These are phyloP conservation scores for Fusarium nodosum DNA, from an alignment of 2,329 filamentous ascomycete species.

Conservation along the genomic window DNA sequence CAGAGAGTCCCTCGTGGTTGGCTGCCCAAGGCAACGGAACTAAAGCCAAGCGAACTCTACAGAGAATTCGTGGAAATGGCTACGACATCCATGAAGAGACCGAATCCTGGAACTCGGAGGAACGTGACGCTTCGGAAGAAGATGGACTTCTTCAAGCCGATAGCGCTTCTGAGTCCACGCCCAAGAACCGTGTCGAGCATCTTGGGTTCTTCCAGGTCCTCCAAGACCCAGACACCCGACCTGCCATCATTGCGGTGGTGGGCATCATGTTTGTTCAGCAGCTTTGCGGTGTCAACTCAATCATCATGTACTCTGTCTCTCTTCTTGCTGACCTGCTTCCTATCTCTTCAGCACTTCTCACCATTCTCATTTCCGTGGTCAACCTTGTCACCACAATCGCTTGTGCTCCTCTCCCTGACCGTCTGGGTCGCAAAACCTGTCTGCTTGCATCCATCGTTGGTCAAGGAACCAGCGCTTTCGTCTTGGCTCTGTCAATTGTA, in stretches of 20 bases:
- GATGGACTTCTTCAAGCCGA: constrained; percentile 71
- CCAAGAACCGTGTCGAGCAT: constrained; percentile 53
- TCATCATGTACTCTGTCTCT: constrained; percentile 98
- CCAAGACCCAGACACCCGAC: constrained; percentile 75
- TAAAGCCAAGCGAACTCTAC: constrained; percentile 76
- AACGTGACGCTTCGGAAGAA: constrained; percentile 70
- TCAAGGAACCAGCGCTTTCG: constrained; percentile 83
- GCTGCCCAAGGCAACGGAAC: constrained; percentile 74
- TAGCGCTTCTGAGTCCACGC: constrained; percentile 49
- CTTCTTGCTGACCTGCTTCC: constrained; percentile 85
- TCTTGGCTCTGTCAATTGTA: constrained; percentile 85
- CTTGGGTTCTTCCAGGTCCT: constrained; percentile 76
- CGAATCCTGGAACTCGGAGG: constrained; percentile 67
- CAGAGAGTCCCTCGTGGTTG: constrained; percentile 91
- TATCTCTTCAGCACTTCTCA: constrained; percentile 84
- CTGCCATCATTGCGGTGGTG: constrained; percentile 84
- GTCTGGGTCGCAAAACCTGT: constrained; percentile 87
- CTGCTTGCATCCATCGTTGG: constrained; percentile 85
- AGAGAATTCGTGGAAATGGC: constrained; percentile 78
- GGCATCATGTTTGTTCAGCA: constrained; percentile 95
- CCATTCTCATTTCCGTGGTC: constrained; percentile 86
- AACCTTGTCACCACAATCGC: constrained; percentile 87
- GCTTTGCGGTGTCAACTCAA: constrained; percentile 93
- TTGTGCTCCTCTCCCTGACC: constrained; percentile 88
- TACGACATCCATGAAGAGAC: constrained; percentile 81